These are phyloP conservation scores for Geranium brycei DNA, from an alignment of 345 rosid genomes.

Conservation along the genomic window DNA sequence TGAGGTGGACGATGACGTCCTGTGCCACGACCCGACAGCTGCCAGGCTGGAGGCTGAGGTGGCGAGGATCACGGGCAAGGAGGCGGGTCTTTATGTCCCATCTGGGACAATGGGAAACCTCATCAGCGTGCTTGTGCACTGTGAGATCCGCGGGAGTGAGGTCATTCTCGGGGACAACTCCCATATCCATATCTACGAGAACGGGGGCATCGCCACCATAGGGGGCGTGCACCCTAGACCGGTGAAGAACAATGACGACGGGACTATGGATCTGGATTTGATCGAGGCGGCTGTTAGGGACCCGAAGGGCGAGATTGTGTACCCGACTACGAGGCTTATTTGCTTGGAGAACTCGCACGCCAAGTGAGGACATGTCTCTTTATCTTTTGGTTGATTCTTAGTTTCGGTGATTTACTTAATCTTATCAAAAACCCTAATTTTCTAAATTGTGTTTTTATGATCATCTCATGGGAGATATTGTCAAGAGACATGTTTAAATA, in stretches of 20 bases:
- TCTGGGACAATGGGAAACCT: slow-evolving; percentile 97
- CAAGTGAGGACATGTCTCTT: slow-evolving; percentile 35
- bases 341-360: slow-evolving; percentile 91
- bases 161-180: slow-evolving; percentile 77
- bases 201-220: slow-evolving; percentile 74
- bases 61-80: slow-evolving; percentile 67
- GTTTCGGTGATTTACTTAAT: neutral
- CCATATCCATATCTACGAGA: slow-evolving; percentile 71
- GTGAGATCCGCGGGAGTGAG: slow-evolving; percentile 84
- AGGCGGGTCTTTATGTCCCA: slow-evolving; percentile 77
- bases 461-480: no score
- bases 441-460: no score
- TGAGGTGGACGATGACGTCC: slow-evolving; percentile 85
- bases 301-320: slow-evolving; percentile 54
- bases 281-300: slow-evolving; percentile 71
- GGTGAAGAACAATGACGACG: slow-evolving; percentile 63
- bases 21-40: slow-evolving; percentile 59
- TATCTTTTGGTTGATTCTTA: neutral
- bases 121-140: slow-evolving; percentile 79
- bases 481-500: no score
- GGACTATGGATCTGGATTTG: slow-evolving; percentile 60
- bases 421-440: no score
- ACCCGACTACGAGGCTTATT: slow-evolving; percentile 79
- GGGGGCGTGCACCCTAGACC: slow-evolving; percentile 88
- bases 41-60: slow-evolving; percentile 50